phyloP scores from a whole-genome alignment of 1,284 basidiomycete genomes.

The Moesziomyces aphidis region DNA sequence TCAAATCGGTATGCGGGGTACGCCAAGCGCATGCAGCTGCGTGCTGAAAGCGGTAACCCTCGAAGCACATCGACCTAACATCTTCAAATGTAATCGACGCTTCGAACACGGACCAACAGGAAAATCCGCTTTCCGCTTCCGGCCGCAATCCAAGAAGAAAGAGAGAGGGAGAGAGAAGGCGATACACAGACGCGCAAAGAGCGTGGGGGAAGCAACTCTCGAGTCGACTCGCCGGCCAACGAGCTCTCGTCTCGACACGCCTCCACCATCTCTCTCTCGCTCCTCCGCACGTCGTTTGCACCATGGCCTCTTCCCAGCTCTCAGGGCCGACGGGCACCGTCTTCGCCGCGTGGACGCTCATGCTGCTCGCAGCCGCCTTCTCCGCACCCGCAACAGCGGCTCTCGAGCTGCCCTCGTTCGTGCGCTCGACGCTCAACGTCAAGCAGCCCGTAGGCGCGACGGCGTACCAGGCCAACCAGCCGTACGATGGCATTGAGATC shows the following conservation, averaged over 20 bases:
- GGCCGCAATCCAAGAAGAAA: neutral
- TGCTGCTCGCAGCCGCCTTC: conserved; percentile 35
- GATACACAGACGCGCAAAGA: too few species aligned
- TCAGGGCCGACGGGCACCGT: conserved; percentile 19
- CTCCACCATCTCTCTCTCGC: too few species aligned
- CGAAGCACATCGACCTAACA: neutral
- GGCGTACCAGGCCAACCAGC: conserved; percentile 41
- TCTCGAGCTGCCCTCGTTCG: conserved; percentile 38
- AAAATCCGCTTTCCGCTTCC: neutral
- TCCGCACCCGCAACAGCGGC: conserved; percentile 12
- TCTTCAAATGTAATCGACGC: neutral
- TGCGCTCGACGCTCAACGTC: conserved; percentile 8
- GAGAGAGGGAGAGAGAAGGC: neutral
- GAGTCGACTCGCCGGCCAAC: neutral
- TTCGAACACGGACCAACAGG: neutral
- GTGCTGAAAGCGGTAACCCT: neutral
- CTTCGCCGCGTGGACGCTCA: conserved; percentile 42
- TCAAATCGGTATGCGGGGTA: neutral
- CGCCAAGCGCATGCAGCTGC: neutral
- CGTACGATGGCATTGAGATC: conserved; percentile 41
- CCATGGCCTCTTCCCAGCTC: conserved; percentile 20
- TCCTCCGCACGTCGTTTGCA: neutral
- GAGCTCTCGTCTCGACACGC: neutral
- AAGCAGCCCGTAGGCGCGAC: conserved; percentile 38
- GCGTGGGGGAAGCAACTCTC: neutral